Percentiles rank a stretch among this genome's conserved stretches.
These are phyloP conservation scores for Talaromyces sp. DNA, from an alignment of 2,329 filamentous ascomycete species.

Conservation along the genomic window DNA sequence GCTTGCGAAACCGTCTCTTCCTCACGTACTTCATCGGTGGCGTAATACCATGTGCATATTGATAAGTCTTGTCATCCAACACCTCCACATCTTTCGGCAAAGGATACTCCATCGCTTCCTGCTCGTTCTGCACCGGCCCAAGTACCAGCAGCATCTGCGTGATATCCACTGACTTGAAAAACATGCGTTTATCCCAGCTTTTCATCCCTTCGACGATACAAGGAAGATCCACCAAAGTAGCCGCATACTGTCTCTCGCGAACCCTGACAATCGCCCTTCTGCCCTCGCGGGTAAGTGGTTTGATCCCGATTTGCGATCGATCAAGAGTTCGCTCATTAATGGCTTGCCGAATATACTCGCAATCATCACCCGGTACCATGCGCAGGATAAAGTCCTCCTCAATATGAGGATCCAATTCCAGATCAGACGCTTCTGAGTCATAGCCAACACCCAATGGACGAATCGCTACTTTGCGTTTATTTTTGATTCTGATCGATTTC, in stretches of 20 bases:
- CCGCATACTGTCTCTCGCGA: slow-evolving; percentile 70
- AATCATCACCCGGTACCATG: slow-evolving; percentile 82
- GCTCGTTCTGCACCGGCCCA: slow-evolving; percentile 63
- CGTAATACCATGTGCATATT: slow-evolving; percentile 82
- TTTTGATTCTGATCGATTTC: slow-evolving; percentile 58
- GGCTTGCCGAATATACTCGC: slow-evolving; percentile 74
- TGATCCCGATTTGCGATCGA: slow-evolving; percentile 73
- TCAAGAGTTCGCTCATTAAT: slow-evolving; percentile 78
- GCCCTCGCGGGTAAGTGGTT: slow-evolving; percentile 69
- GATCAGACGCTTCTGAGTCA: slow-evolving; percentile 91
- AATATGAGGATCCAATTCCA: slow-evolving; percentile 80
- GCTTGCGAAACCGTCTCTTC: slow-evolving; percentile 78
- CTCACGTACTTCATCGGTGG: slow-evolving; percentile 84
- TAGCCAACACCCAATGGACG: slow-evolving; percentile 83
- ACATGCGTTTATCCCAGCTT: slow-evolving; percentile 83
- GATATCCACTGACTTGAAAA: slow-evolving; percentile 86
- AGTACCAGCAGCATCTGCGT: slow-evolving; percentile 86
- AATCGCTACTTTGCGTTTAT: slow-evolving; percentile 66
- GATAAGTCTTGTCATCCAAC: slow-evolving; percentile 57
- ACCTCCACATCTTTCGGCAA: slow-evolving; percentile 68
- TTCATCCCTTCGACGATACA: slow-evolving; percentile 90
- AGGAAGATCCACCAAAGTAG: slow-evolving; percentile 76
- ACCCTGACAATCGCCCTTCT: slow-evolving; percentile 72
- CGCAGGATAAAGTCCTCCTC: slow-evolving; percentile 88
- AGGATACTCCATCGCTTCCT: slow-evolving; percentile 64